Percentiles rank a stretch among this genome's conserved stretches.
Conservation (phyloP, 78 protist genomes). For the Dictyostelium intermedium region DNA sequence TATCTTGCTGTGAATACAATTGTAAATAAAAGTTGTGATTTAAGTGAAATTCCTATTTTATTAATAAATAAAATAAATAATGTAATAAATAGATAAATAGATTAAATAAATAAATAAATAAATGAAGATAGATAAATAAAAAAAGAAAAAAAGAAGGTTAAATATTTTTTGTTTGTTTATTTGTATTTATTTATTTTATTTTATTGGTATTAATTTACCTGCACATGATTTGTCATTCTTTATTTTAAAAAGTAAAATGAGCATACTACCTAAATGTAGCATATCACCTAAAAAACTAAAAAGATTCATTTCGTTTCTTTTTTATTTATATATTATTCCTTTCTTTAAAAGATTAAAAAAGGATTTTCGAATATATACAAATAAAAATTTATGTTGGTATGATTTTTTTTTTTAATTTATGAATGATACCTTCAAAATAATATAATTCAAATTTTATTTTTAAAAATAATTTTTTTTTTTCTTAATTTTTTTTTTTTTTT, state of each 20-base stretch:
- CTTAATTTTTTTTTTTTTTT: not conserved
- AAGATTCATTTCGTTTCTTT: constrained; percentile 32
- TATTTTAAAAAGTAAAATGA: constrained; percentile 66
- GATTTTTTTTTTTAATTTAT: not conserved
- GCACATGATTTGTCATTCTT: constrained; percentile 59
- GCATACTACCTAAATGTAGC: constrained; percentile 67
- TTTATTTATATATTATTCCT: not conserved
- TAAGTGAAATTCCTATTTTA: constrained; percentile 90
- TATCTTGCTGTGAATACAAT: constrained; percentile 90
- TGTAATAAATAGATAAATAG: not conserved
- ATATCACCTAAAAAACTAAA: constrained; percentile 77
- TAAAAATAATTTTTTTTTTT: not conserved
- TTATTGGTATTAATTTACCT: constrained; percentile 32
- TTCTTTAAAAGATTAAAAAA: not conserved
- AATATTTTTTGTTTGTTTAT: no score
- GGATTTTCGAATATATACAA: not conserved
- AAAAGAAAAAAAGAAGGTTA: no score
- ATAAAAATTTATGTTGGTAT: not conserved
- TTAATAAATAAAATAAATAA: not conserved
- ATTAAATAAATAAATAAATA: no score
- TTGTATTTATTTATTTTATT: no score
- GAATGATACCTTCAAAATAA: not conserved
- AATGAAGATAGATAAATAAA: no score
- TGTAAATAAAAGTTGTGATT: constrained; percentile 88
- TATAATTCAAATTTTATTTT: not conserved